Evolutionary conservation across 805 yeast species (phyloP), one percentile per base, ranked within the genome.

Genomic region (Barnettozyma vustinii): DNA sequence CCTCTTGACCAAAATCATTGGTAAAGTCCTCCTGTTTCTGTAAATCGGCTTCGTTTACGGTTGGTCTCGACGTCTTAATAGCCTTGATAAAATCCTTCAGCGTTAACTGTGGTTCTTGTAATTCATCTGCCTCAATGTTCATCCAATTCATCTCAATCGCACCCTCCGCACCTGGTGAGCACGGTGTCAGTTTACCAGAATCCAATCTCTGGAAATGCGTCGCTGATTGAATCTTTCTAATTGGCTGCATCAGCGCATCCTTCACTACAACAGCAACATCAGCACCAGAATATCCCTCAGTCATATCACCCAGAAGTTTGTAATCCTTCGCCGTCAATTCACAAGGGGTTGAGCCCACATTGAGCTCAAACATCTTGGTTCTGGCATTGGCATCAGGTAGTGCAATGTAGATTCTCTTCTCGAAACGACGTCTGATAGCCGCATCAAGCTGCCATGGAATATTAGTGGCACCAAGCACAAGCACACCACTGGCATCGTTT

Each of bases 391-490:
- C 78, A 52, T 94, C 99, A 0, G 99, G 99, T 49, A 94, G 74
- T 3, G 99, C 85, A 53, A 94, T 94, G 65, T 94, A 94, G 52
- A 94, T 94, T 70, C 99, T 82, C 57, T 86, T 81, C 67, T 94
- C 99, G 61, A 94, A 94, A 67, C 99, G 83, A 71, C 99, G 83
- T 67, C 99, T 80, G 43, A 94, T 88, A 8, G 99, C 99, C 42
- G 97, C 89, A 67, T 94, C 99, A 57, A 94, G 74, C 70, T 92
- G 97, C 99, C 99, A 94, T 18, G 99, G 99, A 52, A 94, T 94
- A 66, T 94, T 94, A 8, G 99, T 94, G 2, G 99, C 99, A 26
- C 99, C 99, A 46, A 94, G 73, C 0, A 94, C 98, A 33, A 94
- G 72, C 2, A 94, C 97, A 9, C 99, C 99, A 43, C 77, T 76